Conservation (phyloP, 352 stramenopile species). For the Phytophthora tentaculata region DNA sequence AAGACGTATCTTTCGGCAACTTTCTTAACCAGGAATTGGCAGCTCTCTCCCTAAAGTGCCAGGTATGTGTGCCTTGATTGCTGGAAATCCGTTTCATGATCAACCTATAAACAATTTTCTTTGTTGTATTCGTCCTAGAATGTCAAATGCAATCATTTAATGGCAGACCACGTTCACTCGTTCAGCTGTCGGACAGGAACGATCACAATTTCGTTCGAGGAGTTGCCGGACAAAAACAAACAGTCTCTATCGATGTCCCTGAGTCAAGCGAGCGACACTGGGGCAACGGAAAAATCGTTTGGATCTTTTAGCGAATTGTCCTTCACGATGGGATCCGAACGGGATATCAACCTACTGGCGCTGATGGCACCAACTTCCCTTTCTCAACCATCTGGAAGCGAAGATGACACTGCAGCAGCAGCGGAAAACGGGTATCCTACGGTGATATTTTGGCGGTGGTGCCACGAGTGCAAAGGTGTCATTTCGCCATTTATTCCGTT, state of each 20-base stretch:
- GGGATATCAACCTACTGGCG: constrained; percentile 53
- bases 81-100: not conserved
- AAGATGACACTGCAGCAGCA: constrained; percentile 30
- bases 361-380: constrained; percentile 48
- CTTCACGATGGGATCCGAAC: constrained; percentile 37
- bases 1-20: constrained; percentile 84
- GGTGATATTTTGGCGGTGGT: constrained; percentile 98
- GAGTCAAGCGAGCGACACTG: constrained; percentile 42
- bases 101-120: constrained; percentile 11
- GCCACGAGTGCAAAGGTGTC: constrained; percentile 92
- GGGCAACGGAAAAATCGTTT: constrained; percentile 36
- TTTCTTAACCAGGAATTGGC: constrained; percentile 80
- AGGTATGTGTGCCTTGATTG: constrained; percentile 48
- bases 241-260: constrained; percentile 43
- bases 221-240: constrained; percentile 70
- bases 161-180: constrained; percentile 85
- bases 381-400: constrained; percentile 27
- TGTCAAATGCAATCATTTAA: constrained; percentile 77
- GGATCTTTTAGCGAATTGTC: constrained; percentile 42
- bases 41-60: constrained; percentile 72
- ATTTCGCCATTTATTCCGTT: constrained; percentile 91
- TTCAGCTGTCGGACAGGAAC: constrained; percentile 78
- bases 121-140: constrained; percentile 48
- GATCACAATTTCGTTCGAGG: constrained; percentile 85
- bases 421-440: constrained; percentile 46